Conservation (phyloP, 805 yeast genomes). For the Suhomyces canberraensis region DNA sequence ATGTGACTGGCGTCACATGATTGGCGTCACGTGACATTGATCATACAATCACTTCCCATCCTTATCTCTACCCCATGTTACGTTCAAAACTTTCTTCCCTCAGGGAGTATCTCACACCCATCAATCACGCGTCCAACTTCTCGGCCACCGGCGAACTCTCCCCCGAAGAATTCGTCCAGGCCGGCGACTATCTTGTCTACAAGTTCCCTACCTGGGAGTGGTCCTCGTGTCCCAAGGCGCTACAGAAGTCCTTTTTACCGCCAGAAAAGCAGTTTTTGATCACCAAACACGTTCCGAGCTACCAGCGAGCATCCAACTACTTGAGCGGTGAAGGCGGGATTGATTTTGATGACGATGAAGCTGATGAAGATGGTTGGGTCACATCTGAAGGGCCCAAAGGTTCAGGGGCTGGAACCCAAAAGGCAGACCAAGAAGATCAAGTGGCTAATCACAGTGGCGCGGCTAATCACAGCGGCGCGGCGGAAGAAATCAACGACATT, state of each 20-base stretch:
- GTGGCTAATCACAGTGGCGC: conserved; percentile 4
- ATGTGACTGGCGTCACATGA: too few relatives aligned
- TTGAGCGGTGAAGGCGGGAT: conserved; percentile 42
- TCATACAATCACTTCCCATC: too few relatives aligned
- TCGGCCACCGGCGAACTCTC: conserved; percentile 85
- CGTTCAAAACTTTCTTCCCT: conserved; percentile 79
- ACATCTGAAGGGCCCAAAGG: conserved; percentile 12
- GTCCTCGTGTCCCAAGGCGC: conserved; percentile 41
- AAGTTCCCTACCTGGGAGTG: conserved; percentile 98
- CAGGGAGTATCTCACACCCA: conserved; percentile 92
- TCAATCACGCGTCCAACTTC: conserved; percentile 82
- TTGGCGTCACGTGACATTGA: background rate
- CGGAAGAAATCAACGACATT: conserved; percentile 35
- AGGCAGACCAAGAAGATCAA: conserved; percentile 5
- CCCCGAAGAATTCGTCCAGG: conserved; percentile 90
- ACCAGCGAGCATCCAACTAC: conserved; percentile 61
- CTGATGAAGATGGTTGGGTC: conserved; percentile 58
- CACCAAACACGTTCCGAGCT: conserved; percentile 86
- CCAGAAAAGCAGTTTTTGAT: conserved; percentile 81
- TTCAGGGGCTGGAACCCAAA: background rate
- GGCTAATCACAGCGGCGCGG: background rate
- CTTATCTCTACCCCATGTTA: too few relatives aligned
- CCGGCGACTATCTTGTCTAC: conserved; percentile 89
- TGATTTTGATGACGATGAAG: conserved; percentile 29
- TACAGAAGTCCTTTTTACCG: conserved; percentile 70